Base-by-base conservation (phyloP, 2,329 filamentous ascomycete species). In the Fusarium buharicum region DNA sequence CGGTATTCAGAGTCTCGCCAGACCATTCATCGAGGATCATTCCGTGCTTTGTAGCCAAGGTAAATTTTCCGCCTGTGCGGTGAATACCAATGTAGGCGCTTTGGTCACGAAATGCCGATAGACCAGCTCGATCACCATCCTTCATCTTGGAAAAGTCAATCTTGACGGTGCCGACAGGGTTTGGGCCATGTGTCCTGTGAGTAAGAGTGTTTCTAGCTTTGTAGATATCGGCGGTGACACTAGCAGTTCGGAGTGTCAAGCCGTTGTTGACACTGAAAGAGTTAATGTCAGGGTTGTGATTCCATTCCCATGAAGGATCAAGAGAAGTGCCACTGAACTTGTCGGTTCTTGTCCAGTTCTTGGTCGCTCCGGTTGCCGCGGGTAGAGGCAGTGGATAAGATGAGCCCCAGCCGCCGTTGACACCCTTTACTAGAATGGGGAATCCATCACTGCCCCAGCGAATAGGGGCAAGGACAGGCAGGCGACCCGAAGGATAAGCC, bases 401-500 rank as follows among this genome's bases (percentile, higher is more conserved):
- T 9, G 71, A 68, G 2, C 79, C 80, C 82, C 84, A 87, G 20
- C 73, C 75, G 3, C 78, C 79, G 55, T 78, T 77, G 1, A 76
- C 73, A 1, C 74, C 74, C 2, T 70, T 75, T 0, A 85, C 73
- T 3, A 76, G 60, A 7, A 67, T 49, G 0, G 85, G 85, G 68
- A 78, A 88, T 1, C 83, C 84, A 44, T 87, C 82, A 0, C 67
- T 62, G 3, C 75, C 78, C 80, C 81, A 88, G 0, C 70, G 78
- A 2, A 87, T 68, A 0, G 84, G 84, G 0, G 85, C 84, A 4
- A 86, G 72, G 2, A 86, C 82, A 0, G 86, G 86, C 11, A 86
- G 78, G 18, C 84, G 78, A 0, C 85, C 86, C 4, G 78, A 80
- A 0, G 86, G 85, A 56, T 85, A 87, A 0, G 79, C 76, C 68